Base-by-base conservation (phyloP, 2,329 filamentous ascomycete genomes). In the Aspergillus ochraceoroseus region DNA sequence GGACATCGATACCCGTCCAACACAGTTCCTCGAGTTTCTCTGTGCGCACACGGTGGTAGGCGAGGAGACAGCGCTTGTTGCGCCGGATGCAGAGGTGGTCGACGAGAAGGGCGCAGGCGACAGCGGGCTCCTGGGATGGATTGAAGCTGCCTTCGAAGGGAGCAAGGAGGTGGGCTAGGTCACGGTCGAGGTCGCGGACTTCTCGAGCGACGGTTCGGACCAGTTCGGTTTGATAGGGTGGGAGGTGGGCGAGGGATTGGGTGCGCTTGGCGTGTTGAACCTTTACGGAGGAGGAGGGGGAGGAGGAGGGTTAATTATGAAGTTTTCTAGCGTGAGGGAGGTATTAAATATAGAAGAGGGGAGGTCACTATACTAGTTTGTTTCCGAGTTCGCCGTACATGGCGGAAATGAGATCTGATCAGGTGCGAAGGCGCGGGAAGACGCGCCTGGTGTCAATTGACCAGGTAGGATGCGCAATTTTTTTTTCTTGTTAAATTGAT, bases 201-300 rank as follows among this genome's bases (percentile, higher is more conserved):
- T 98, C 92, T 56, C 88, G 83, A 2, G 87, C 85, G 33, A 94
- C 84, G 13, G 80, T 79, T 42, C 89, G 88, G 39, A 96, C 87
- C 30, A 94, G 77, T 60, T 96, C 92, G 18, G 88, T 83, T 66
- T 94, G 88, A 63, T 96, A 96, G 3, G 88, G 83, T 1, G 92
- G 92, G 2, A 98, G 77, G 62, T 94, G 81, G 20, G 82, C 71
- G 41, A 98, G 79, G 51, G 86, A 84, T 66, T 92, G 87, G 12
- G 86, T 94, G 61, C 92, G 81, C 75, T 96, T 96, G 63, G 92
- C 92, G 73, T 96, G 86, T 72, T 90, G 85, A 55, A 94, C 89
- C 87, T 95, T 49, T 28, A 18, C 20, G 13, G 11, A 37, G 29
- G n/a, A n/a, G n/a, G 20, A 22, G 5, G 20, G 9, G 20, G 20